Evolutionary conservation across 2,329 filamentous ascomycete genomes (phyloP).

Genomic region (Eurotiales sp.): DNA sequence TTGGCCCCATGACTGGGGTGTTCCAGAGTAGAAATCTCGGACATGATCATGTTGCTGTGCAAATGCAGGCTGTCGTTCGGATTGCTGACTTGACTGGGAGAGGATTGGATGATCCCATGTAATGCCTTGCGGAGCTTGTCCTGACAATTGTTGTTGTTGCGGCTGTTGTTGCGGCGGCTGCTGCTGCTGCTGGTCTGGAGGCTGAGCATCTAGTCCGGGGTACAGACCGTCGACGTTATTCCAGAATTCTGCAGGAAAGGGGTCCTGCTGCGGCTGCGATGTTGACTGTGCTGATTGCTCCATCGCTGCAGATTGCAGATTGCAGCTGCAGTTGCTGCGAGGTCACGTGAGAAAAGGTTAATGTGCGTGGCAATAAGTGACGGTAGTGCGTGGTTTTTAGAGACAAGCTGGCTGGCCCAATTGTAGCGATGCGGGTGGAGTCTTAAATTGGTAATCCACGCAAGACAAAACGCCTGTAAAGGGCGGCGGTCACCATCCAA

Average conservation of each 20-base stretch:
- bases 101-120: conserved; percentile 16
- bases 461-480: not conserved
- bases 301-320: no score
- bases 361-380: conserved; percentile 7
- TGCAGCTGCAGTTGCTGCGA: no score
- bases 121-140: conserved; percentile 18
- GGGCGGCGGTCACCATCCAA: not conserved
- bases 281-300: conserved; percentile 30
- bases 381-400: conserved; percentile 9
- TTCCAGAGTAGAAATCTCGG: conserved; percentile 30
- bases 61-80: conserved; percentile 18
- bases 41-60: conserved; percentile 22
- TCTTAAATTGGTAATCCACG: conserved; percentile 10
- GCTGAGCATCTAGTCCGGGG: conserved; percentile 20
- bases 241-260: conserved; percentile 37
- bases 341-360: no score
- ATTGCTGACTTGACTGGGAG: conserved; percentile 22
- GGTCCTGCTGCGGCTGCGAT: conserved; percentile 18
- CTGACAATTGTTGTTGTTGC: conserved; percentile 19
- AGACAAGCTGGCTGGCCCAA: conserved; percentile 2
- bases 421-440: conserved; percentile 11
- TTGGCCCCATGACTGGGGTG: conserved; percentile 32
- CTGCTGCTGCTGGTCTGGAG: conserved; percentile 27
- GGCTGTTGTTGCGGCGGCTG: conserved; percentile 18
- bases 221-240: conserved; percentile 32